These are phyloP conservation scores for Zanthoxylum bungeanum DNA, from an alignment of 345 rosid species.

Conservation along the genomic window DNA sequence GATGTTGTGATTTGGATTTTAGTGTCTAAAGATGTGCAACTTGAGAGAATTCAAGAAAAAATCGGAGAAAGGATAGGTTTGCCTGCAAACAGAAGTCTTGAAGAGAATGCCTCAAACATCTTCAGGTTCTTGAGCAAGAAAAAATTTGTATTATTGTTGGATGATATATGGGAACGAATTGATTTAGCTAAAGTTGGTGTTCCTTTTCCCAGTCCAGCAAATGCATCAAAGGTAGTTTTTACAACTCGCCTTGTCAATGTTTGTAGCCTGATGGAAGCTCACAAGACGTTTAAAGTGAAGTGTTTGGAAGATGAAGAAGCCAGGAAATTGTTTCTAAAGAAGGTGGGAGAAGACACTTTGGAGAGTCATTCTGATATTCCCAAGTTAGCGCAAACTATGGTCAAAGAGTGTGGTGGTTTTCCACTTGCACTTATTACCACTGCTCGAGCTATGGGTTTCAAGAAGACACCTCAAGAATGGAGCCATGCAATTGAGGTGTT, in stretches of 20 bases:
- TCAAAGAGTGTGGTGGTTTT: conserved; percentile 9
- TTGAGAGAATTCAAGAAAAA: background rate
- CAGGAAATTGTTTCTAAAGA: background rate
- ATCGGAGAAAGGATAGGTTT: background rate
- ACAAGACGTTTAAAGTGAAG: conserved; percentile 17
- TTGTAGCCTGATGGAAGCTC: conserved; percentile 27
- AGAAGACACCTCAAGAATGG: background rate
- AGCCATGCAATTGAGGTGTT: conserved; percentile 3
- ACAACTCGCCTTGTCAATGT: conserved; percentile 22
- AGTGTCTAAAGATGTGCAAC: conserved; percentile 7
- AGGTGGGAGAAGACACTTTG: conserved; percentile 15
- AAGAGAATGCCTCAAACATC: background rate
- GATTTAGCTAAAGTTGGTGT: conserved; percentile 17
- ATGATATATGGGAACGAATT: background rate
- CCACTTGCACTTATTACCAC: conserved; percentile 9
- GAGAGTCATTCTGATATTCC: conserved; percentile 3
- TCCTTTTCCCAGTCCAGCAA: conserved; percentile 14
- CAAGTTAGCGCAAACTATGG: background rate
- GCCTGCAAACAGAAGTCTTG: background rate
- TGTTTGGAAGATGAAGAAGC: conserved; percentile 12
- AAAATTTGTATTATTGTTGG: conserved; percentile 23
- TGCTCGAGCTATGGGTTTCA: conserved; percentile 9
- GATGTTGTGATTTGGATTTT: conserved; percentile 15
- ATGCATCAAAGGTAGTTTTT: conserved; percentile 20
- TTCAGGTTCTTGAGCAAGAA: conserved; percentile 4